These are phyloP conservation scores for Platanthera guangdongensis DNA, from an alignment of 106 monocot genomes.

Conservation along the genomic window DNA sequence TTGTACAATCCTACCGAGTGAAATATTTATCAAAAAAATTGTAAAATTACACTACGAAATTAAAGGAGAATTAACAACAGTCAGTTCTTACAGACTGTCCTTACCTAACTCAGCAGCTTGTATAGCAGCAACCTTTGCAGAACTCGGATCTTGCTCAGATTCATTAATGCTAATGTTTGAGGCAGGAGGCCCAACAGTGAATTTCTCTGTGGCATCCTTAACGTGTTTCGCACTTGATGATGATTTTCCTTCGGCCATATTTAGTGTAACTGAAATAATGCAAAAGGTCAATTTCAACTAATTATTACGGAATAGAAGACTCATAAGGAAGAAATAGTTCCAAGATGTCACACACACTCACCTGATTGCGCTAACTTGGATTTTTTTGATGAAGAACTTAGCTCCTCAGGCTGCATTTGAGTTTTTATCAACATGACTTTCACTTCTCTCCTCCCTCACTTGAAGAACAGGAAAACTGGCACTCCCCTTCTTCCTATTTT, in stretches of 20 bases:
- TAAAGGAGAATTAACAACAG: neutral
- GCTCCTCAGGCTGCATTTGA: constrained; percentile 1
- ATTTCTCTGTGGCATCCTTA: constrained; percentile 15
- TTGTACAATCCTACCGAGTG: neutral
- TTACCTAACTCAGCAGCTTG: constrained; percentile 92
- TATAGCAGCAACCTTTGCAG: constrained; percentile 88
- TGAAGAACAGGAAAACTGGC: constrained; percentile 3
- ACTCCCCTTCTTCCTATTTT: constrained; percentile 18
- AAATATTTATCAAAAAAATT: neutral
- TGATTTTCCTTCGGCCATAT: constrained; percentile 32
- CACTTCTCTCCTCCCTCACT: constrained; percentile 12
- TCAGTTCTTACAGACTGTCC: neutral
- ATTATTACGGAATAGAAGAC: neutral
- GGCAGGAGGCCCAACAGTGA: constrained; percentile 13
- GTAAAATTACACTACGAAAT: neutral
- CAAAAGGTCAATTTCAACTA: neutral
- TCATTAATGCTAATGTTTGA: constrained; percentile 26
- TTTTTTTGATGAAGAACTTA: constrained; percentile 29
- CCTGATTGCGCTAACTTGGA: constrained; percentile 21
- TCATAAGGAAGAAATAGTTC: neutral
- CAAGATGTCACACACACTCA: constrained; percentile 1
- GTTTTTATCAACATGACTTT: constrained; percentile 12
- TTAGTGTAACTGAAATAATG: neutral
- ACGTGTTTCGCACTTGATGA: constrained; percentile 24
- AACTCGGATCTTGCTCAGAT: constrained; percentile 41